Base-by-base conservation (phyloP, 148 eudicot genomes). In the Limonium bicolor region DNA sequence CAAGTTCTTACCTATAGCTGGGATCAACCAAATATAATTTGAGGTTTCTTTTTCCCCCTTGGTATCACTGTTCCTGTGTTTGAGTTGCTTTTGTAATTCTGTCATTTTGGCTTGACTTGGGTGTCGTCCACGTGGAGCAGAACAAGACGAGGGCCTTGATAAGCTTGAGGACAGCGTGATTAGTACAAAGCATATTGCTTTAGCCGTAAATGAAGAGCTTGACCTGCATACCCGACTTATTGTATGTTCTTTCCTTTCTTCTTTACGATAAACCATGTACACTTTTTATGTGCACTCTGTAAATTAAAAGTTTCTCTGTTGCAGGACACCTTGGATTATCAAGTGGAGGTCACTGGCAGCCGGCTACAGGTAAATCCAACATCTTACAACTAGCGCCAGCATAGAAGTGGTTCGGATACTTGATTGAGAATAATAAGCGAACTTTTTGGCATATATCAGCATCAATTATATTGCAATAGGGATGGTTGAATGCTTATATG, bases 91-190 rank as follows among this genome's bases (percentile, higher is more conserved):
- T n/a, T n/a, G n/a, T n/a, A n/a, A n/a, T 36, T 36, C 19, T 17
- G 41, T 19, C 17, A 35, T 35, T 3, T 35, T 13, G 2, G 13
- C 13, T 20, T 35, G 36, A 34, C 28, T 28, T 40, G 31, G 51
- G 23, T 40, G 22, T n/a, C n/a, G n/a, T 59, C 19, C 52, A 15
- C 54, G n/a, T 54, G 42, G 51, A 32, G 53, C 95, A 90, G 97
- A 84, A 46, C 95, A 90, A 84, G 97, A 90, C 31, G 97, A 90
- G 40, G 97, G 78, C 50, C 93, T 90, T 55, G 95, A 80, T 25
- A 65, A 64, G 55, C 65, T 90, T 72, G 97, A 90, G 74, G 87
- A 75, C 63, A 63, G 84, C 24, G 93, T 90, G 50, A 46, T 55
- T 31, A 90, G 97, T 58, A 84, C 95, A 3, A 90, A 90, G 56